Percentiles rank a stretch among this genome's conserved stretches.
These are phyloP conservation scores for Amborella trichopoda DNA, from an alignment of 164 flowering plant species.

Conservation along the genomic window DNA sequence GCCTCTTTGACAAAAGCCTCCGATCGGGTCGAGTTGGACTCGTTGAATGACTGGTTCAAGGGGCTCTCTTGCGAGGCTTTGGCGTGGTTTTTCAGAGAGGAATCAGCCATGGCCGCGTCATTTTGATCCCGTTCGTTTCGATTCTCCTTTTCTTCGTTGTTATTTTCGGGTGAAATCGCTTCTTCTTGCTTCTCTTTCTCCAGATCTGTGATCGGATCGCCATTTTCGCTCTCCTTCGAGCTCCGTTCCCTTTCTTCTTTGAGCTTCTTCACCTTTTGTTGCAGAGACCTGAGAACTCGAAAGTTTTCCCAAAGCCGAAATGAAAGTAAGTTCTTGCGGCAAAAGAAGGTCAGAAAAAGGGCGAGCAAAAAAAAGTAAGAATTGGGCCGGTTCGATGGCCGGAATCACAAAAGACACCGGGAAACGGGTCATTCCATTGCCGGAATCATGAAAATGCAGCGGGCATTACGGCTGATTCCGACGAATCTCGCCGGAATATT, in stretches of 20 bases:
- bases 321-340: neutral
- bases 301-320: neutral
- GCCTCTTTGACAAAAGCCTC: neutral
- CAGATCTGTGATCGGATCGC: slow-evolving; percentile 42
- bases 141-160: neutral
- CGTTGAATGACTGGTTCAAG: slow-evolving; percentile 60
- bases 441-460: too few species aligned
- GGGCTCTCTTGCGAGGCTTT: slow-evolving; percentile 22
- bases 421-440: too few species aligned
- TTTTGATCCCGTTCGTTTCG: neutral
- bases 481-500: neutral
- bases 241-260: slow-evolving; percentile 51
- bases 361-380: neutral
- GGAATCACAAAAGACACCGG: neutral
- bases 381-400: neutral
- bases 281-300: slow-evolving; percentile 47
- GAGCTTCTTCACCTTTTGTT: slow-evolving; percentile 59
- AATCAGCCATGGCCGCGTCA: too few species aligned
- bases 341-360: neutral
- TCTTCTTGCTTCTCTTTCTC: slow-evolving; percentile 4
- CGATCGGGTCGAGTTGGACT: slow-evolving; percentile 44
- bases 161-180: neutral
- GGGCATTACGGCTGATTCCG: neutral
- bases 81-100: neutral
- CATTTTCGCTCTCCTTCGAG: slow-evolving; percentile 9